Base-by-base conservation (phyloP, 1,139 yeast species). In the Pneumocystis wakefieldiae region DNA sequence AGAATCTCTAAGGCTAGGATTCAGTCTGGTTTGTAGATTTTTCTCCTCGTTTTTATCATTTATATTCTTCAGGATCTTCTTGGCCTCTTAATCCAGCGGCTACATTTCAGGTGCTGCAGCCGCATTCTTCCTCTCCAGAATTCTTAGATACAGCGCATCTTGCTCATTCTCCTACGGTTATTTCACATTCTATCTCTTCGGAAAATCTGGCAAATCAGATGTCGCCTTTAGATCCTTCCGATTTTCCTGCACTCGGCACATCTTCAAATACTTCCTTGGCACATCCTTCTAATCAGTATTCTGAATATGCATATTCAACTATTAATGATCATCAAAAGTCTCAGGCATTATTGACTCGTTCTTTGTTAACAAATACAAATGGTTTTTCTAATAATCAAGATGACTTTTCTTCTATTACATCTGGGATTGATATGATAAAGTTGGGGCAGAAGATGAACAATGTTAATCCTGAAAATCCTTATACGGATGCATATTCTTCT, bases 371-470 rank as follows among this genome's bases (percentile, higher is more conserved):
- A 39, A 37, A 39, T 39, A 57, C 59, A 19, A 57, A 37, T 39
- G 59, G 59, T 10, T 37, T 57, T 39, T 19, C 42, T 37, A 39
- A 57, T 39, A 39, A 39, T 57, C 59, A 57, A 57, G 41, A 57
- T 57, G 59, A 37, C 29, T 57, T 39, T 57, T 57, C 42, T 12
- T 37, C 41, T 29, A 39, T 48, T 24, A 24, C 55, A 5, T 48
- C 55, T 48, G 55, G 55, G 12, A 48, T 48, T 48, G 55, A 48
- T 48, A 48, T 48, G 55, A 48, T 48, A 32, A 48, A 48, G 15
- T 24, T 48, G 7, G 55, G 55, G 4, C 55, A 48, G 4, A 28
- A 17, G 14, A 15, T 15, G 10, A 48, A 24, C 14, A 48, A 6
- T 12, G 19, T 29, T 3, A 48, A 24, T 48, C 14, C 28, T 48